Evolutionary conservation across 169 alveolate species (phyloP).

Genomic region (Plasmodium reichenowi): DNA sequence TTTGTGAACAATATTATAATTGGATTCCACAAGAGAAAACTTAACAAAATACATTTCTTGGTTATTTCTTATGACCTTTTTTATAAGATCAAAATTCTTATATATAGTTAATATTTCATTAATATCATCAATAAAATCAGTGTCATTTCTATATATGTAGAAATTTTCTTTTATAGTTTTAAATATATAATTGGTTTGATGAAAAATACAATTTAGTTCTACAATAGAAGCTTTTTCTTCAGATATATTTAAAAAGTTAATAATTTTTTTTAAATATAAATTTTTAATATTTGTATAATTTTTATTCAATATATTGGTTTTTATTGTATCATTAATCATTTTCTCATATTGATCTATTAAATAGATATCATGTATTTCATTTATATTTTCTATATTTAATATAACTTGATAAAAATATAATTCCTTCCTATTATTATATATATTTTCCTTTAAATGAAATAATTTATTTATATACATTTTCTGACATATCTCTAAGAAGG

Average conservation of each 20-base stretch:
- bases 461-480: slow-evolving; percentile 72
- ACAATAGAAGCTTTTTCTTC: slow-evolving; percentile 46
- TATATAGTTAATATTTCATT: slow-evolving; percentile 57
- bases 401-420: slow-evolving; percentile 62
- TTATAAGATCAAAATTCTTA: slow-evolving; percentile 45
- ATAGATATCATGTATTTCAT: slow-evolving; percentile 44
- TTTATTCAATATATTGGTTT: slow-evolving; percentile 57
- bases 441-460: slow-evolving; percentile 33
- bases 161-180: slow-evolving; percentile 40
- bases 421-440: slow-evolving; percentile 49
- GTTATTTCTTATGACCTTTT: neutral
- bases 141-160: slow-evolving; percentile 44
- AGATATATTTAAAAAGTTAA: slow-evolving; percentile 64
- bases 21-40: slow-evolving; percentile 40
- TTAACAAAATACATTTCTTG: slow-evolving; percentile 24
- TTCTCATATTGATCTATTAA: slow-evolving; percentile 66
- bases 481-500: slow-evolving; percentile 48
- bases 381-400: slow-evolving; percentile 46
- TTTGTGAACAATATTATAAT: slow-evolving; percentile 25
- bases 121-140: slow-evolving; percentile 35
- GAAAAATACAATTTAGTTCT: slow-evolving; percentile 42
- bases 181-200: slow-evolving; percentile 37
- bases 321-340: slow-evolving; percentile 61
- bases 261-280: slow-evolving; percentile 70
- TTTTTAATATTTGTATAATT: slow-evolving; percentile 65